phyloP scores from a whole-genome alignment of 2,329 filamentous ascomycete species.

The Acrodontium crateriforme region DNA sequence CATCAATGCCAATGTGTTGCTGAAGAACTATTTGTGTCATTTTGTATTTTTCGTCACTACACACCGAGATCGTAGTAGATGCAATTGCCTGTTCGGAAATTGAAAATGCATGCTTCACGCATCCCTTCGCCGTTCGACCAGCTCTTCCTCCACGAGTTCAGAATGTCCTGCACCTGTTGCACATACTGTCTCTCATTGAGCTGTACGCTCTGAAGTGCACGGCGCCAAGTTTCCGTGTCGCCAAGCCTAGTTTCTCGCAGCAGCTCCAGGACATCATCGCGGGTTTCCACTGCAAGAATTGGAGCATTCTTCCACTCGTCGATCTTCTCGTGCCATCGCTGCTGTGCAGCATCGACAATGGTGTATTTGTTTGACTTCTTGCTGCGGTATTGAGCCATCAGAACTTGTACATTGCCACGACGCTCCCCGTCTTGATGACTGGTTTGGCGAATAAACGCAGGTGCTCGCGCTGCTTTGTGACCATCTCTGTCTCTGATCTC shows the following conservation, averaged over 20 bases:
- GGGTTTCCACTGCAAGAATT: constrained; percentile 76
- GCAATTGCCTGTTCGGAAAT: constrained; percentile 72
- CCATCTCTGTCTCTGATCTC: constrained; percentile 68
- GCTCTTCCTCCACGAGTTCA: constrained; percentile 48
- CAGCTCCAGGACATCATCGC: constrained; percentile 66
- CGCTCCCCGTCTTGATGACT: constrained; percentile 26
- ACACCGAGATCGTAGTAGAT: constrained; percentile 67
- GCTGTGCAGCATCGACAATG: constrained; percentile 65
- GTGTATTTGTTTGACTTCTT: constrained; percentile 85
- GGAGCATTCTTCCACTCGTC: constrained; percentile 62
- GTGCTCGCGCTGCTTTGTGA: constrained; percentile 28
- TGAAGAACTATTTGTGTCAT: constrained; percentile 1
- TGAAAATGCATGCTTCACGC: constrained; percentile 76
- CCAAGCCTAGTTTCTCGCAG: constrained; percentile 62
- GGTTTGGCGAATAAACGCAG: constrained; percentile 22
- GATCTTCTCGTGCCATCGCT: constrained; percentile 46
- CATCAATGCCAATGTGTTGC: constrained; percentile 1
- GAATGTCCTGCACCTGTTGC: constrained; percentile 64
- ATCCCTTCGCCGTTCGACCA: constrained; percentile 38
- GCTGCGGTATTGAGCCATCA: constrained; percentile 66
- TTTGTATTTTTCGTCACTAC: constrained; percentile 7
- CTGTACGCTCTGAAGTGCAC: constrained; percentile 62
- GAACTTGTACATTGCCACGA: constrained; percentile 57
- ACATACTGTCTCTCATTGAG: constrained; percentile 71
- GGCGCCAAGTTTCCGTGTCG: constrained; percentile 73